A percentile compares a stretch with the other conserved stretches of the same genome.
phyloP scores from a whole-genome alignment of 2,329 filamentous ascomycete genomes.

The Amesomyces nigricolor region DNA sequence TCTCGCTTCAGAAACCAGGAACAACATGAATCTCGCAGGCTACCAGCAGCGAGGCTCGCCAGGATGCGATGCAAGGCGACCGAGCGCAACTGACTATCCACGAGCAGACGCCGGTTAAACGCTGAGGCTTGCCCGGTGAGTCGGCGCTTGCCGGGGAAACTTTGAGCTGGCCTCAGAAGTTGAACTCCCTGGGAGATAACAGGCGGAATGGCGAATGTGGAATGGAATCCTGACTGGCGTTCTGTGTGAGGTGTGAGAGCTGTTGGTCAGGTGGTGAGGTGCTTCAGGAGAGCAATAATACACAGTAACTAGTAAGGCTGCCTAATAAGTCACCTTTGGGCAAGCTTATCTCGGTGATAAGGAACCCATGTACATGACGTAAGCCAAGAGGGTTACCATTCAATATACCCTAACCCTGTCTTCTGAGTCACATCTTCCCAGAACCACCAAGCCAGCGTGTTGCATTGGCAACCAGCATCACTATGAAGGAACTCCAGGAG shows the following conservation, averaged over 20 bases:
- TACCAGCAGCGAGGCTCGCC: too few relatives aligned
- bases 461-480: neutral
- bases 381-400: neutral
- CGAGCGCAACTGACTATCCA: neutral
- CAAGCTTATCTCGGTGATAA: neutral
- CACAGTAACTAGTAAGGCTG: neutral
- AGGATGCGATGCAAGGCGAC: conserved; percentile 9
- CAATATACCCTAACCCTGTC: too few relatives aligned
- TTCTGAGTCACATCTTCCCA: too few relatives aligned
- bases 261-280: neutral
- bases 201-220: neutral
- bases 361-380: neutral
- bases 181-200: neutral
- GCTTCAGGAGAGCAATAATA: neutral
- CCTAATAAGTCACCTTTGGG: neutral
- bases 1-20: conserved; percentile 16
- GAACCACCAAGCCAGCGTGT: neutral
- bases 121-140: neutral
- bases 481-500: too few relatives aligned
- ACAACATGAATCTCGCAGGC: conserved; percentile 16
- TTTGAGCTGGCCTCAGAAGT: neutral
- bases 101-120: neutral
- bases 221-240: neutral
- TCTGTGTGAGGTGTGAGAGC: neutral
- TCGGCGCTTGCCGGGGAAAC: neutral